Conservation (phyloP, 257 asterid genomes). For the Gentiana straminea region DNA sequence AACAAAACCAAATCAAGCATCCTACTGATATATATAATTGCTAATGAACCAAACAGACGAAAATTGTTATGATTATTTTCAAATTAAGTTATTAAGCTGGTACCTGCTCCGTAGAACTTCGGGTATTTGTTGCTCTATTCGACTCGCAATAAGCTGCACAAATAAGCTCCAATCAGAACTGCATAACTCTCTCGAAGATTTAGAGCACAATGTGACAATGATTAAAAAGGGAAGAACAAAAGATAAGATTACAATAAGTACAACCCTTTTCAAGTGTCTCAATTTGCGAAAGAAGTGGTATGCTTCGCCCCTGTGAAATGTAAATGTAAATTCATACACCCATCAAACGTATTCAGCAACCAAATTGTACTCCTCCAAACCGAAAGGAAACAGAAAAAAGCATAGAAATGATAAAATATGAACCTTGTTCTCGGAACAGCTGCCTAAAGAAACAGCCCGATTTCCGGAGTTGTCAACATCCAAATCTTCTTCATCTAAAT, state of each 20-base stretch:
- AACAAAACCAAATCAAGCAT: slow-evolving; percentile 11
- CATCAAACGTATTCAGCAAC: background rate
- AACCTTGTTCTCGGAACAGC: slow-evolving; percentile 35
- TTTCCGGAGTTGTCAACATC: slow-evolving; percentile 24
- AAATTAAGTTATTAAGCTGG: background rate
- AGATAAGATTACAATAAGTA: slow-evolving; percentile 5
- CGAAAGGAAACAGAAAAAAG: background rate
- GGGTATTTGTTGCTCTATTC: slow-evolving; percentile 13
- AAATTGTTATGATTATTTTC: too few relatives aligned
- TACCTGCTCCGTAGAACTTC: slow-evolving; percentile 34
- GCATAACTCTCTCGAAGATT: background rate
- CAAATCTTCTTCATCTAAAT: slow-evolving; percentile 44
- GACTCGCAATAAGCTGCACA: slow-evolving; percentile 36
- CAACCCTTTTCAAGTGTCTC: slow-evolving; percentile 43
- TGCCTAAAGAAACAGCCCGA: slow-evolving; percentile 21
- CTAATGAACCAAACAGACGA: too few relatives aligned
- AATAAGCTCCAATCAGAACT: slow-evolving; percentile 11
- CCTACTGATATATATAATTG: background rate
- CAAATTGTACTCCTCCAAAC: background rate
- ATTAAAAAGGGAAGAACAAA: background rate
- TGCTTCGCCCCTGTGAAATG: slow-evolving; percentile 30
- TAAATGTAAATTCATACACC: too few relatives aligned
- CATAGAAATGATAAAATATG: too few relatives aligned
- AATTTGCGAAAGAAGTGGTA: slow-evolving; percentile 47
- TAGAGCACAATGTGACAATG: background rate